Percentiles rank a stretch among this genome's conserved stretches.
Conservation (phyloP, 2,329 filamentous ascomycete genomes). For the Dothideomycetes sp. region DNA sequence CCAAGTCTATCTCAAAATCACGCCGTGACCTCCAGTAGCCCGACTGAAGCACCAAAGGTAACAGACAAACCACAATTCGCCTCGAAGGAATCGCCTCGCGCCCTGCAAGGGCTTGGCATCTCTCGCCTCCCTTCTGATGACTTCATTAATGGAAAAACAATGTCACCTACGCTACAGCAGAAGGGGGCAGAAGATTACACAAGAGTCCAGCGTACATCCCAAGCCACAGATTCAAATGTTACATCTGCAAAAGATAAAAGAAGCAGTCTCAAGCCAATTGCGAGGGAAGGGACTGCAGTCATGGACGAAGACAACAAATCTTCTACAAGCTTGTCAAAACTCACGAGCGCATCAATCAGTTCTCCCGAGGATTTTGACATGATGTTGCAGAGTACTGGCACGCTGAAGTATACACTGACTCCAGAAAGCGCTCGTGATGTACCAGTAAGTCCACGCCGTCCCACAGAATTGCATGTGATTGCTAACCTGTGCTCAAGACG, state of each 20-base stretch:
- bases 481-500: not conserved
- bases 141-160: not conserved
- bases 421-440: constrained; percentile 34
- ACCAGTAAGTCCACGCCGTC: constrained; percentile 33
- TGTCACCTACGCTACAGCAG: not conserved
- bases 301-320: not conserved
- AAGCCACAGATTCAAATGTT: not conserved
- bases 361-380: constrained; percentile 33
- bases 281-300: not conserved
- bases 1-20: too few species aligned
- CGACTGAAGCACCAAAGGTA: not conserved
- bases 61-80: not conserved
- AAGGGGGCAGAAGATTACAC: not conserved
- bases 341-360: constrained; percentile 8
- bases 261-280: not conserved
- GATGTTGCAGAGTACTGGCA: constrained; percentile 35
- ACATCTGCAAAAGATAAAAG: not conserved
- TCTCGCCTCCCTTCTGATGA: not conserved
- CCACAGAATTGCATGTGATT: too few species aligned
- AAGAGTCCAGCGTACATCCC: not conserved
- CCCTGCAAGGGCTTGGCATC: not conserved
- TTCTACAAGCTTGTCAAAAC: not conserved
- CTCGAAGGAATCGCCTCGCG: not conserved
- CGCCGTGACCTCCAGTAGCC: too few species aligned
- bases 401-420: constrained; percentile 39